A percentile compares a stretch with the other conserved stretches of the same genome.
phyloP scores from a whole-genome alignment of 2,329 filamentous ascomycete species.

The Raffaelea ambrosiae region DNA sequence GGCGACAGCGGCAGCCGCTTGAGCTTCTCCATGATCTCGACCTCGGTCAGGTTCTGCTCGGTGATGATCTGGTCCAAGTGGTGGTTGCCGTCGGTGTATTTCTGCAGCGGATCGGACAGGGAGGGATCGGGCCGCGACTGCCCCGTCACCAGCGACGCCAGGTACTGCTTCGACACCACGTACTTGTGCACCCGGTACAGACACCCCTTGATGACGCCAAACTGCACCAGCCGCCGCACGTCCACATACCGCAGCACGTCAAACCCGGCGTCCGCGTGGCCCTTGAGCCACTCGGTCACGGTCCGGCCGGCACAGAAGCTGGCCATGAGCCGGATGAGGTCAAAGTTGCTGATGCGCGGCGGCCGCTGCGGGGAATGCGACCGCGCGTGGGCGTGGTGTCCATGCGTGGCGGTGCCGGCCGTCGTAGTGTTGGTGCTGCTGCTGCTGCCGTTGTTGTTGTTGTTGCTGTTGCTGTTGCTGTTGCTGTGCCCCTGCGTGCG shows the following conservation, averaged over 20 bases:
- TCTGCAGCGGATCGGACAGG: conserved; percentile 48
- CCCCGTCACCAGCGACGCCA: conserved; percentile 47
- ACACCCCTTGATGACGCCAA: conserved; percentile 91
- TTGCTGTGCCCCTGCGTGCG: too few species aligned
- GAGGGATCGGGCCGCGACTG: conserved; percentile 31
- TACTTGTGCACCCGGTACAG: conserved; percentile 91
- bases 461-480: conserved; percentile 3
- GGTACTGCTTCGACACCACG: conserved; percentile 59
- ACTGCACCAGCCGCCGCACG: conserved; percentile 84
- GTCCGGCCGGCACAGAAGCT: conserved; percentile 74
- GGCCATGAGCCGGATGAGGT: conserved; percentile 76
- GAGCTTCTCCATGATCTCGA: conserved; percentile 60
- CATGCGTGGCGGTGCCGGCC: conserved; percentile 14
- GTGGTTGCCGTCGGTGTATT: conserved; percentile 66
- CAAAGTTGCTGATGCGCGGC: conserved; percentile 43
- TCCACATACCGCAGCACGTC: conserved; percentile 70
- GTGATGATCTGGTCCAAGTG: conserved; percentile 78
- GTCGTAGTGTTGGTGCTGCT: conserved; percentile 21
- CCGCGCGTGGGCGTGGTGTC: not conserved
- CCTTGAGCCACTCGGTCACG: conserved; percentile 79
- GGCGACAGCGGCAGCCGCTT: conserved; percentile 45
- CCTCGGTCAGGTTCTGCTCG: conserved; percentile 62
- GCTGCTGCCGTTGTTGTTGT: conserved; percentile 3
- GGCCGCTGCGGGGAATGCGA: conserved; percentile 6
- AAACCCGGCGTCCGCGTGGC: conserved; percentile 58